Evolutionary conservation across 139 green algal genomes (phyloP).

Genomic region (Coelastrella sp.): DNA sequence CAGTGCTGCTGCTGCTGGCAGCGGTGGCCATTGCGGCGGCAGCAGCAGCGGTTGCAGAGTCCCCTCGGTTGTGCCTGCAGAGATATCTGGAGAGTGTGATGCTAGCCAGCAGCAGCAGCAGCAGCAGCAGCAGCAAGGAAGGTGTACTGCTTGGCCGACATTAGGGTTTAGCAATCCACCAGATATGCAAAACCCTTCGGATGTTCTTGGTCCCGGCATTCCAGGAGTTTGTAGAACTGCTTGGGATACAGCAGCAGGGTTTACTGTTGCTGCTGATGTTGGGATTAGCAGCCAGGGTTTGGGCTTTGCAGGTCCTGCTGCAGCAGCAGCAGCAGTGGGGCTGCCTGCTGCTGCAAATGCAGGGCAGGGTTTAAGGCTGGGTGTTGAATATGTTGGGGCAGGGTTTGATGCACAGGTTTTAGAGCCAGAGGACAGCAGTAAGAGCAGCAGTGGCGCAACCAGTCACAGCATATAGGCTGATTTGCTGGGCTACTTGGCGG

Average conservation of each 20-base stretch:
- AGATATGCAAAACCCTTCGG: no score
- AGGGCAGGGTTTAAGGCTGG: background rate
- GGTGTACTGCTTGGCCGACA: no score
- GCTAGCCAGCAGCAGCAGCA: background rate
- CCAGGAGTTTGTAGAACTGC: no score
- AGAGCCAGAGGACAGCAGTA: slow-evolving; percentile 19
- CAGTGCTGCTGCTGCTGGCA: background rate
- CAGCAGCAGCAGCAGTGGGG: background rate
- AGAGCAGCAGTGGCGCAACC: slow-evolving; percentile 25
- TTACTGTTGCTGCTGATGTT: no score
- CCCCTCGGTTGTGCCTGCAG: background rate
- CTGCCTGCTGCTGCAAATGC: background rate
- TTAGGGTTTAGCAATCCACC: no score
- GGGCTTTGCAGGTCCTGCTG: background rate
- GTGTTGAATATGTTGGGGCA: background rate
- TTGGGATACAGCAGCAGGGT: no score
- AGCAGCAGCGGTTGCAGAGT: background rate
- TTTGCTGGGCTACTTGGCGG: no score
- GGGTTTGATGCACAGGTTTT: background rate
- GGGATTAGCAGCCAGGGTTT: no score
- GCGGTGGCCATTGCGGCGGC: background rate
- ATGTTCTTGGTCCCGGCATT: no score
- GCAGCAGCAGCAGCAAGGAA: background rate
- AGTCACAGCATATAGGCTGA: slow-evolving; percentile 16
- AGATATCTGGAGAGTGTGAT: background rate